Base-by-base conservation (phyloP, 2,329 filamentous ascomycete species). In the Plenodomus biglobosus region DNA sequence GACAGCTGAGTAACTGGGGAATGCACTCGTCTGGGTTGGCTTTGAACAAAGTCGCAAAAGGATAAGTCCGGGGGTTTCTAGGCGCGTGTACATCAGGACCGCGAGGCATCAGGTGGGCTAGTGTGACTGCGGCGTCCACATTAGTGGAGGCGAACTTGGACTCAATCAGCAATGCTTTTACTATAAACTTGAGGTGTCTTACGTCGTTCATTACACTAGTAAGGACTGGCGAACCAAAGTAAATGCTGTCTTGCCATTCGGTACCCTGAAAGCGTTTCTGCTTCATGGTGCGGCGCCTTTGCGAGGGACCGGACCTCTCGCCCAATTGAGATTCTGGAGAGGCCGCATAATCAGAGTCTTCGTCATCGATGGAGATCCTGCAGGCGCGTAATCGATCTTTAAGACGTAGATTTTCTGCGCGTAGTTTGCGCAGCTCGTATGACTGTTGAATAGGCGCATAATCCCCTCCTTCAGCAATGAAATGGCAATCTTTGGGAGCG, bases 211-310 rank as follows among this genome's bases (percentile, higher is more conserved):
- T 68, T 21, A 79, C 72, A 50, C 69, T 78, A 11, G 74, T 75
- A 36, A 79, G 66, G 5, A 74, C 74, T n/a, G 77, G 76, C 37
- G 73, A 76, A 7, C 76, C 77, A 59, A 79, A 79, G 58, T 79
- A 80, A 4, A 78, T 67, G 46, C 74, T 78, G 47, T 78, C 74
- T 27, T 71, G 62, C 50, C 70, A 68, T 46, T 75, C 73, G 18
- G 66, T 66, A 19, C 70, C 57, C 43, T 68, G 67, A 45, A 77
- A 76, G 3, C 71, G 67, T 40, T 61, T 65, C 46, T 75, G 72
- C 44, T 55, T 63, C 6, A 48, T 47, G 6, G 48, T 42, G 30
- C 64, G 58, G 22, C 56, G 56, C 54, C 56, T 68, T n/a, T 60
- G 53, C 8, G 58, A 56, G 38, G 62, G 43, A 15, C 46, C 35